Evolutionary conservation across 1,284 basidiomycete genomes (phyloP).

Genomic region (Malassezia dermatis): DNA sequence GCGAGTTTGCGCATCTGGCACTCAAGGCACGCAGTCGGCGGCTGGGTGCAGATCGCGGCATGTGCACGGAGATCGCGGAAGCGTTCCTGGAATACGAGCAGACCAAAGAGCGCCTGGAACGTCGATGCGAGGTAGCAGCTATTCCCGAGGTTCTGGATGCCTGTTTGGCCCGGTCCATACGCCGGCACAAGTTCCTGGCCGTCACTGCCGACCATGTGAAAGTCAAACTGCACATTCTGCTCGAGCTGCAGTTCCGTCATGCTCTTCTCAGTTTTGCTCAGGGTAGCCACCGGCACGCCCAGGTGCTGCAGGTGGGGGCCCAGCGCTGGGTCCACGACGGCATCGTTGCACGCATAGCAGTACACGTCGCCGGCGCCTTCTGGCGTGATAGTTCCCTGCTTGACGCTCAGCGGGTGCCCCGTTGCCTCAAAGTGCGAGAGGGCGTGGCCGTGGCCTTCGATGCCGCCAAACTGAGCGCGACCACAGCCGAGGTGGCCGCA

Average conservation of each 20-base stretch:
- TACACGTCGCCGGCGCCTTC: slow-evolving; percentile 88
- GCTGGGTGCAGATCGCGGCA: slow-evolving; percentile 57
- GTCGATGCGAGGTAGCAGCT: slow-evolving; percentile 97
- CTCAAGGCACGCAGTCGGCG: slow-evolving; percentile 76
- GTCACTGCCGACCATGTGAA: slow-evolving; percentile 80
- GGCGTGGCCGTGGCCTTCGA: slow-evolving; percentile 82
- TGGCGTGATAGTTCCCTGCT: slow-evolving; percentile 90
- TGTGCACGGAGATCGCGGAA: slow-evolving; percentile 62
- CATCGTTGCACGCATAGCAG: slow-evolving; percentile 85
- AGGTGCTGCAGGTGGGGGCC: slow-evolving; percentile 67
- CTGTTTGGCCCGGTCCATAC: slow-evolving; percentile 79
- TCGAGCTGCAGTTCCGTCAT: slow-evolving; percentile 97
- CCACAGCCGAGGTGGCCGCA: slow-evolving; percentile 90
- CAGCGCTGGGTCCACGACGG: slow-evolving; percentile 69
- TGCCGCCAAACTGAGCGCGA: slow-evolving; percentile 71
- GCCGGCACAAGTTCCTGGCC: slow-evolving; percentile 78
- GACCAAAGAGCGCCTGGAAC: slow-evolving; percentile 73
- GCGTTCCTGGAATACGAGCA: slow-evolving; percentile 65
- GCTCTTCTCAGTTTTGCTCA: slow-evolving; percentile 88
- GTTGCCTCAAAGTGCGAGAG: slow-evolving; percentile 68
- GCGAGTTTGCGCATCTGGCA: slow-evolving; percentile 89
- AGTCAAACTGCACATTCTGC: slow-evolving; percentile 89
- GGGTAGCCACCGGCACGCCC: slow-evolving; percentile 72
- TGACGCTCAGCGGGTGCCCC: slow-evolving; percentile 74
- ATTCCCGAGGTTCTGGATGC: slow-evolving; percentile 85